Percentiles rank a stretch among this genome's conserved stretches.
phyloP scores from a whole-genome alignment of 2,329 filamentous ascomycete species.

The Calonectria pseudoreteaudii region DNA sequence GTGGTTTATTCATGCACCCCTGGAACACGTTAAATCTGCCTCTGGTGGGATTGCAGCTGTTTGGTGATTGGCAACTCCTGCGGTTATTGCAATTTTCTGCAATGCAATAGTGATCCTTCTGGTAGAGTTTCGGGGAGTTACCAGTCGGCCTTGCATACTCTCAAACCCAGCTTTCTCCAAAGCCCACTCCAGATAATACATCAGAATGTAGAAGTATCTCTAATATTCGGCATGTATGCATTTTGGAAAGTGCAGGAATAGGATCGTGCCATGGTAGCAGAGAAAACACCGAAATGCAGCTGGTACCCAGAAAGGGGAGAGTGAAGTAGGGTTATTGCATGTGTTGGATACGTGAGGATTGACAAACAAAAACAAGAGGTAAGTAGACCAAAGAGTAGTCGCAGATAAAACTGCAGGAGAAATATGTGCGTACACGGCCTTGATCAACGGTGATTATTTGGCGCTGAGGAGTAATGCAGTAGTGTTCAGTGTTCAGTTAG shows the following conservation, averaged over 20 bases:
- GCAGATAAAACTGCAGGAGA: neutral
- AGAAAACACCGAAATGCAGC: neutral
- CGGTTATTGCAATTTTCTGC: neutral
- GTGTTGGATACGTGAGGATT: neutral
- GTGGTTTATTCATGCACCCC: neutral
- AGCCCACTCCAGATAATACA: neutral
- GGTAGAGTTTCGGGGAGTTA: slow-evolving; percentile 22
- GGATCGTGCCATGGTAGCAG: neutral
- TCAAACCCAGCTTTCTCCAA: neutral
- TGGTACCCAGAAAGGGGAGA: neutral
- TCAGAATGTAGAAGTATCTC: neutral
- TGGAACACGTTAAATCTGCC: neutral
- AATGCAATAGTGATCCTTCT: slow-evolving; percentile 28
- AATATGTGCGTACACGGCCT: neutral
- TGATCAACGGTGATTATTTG: neutral
- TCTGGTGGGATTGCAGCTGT: neutral
- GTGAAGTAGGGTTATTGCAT: neutral
- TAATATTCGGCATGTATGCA: neutral
- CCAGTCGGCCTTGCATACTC: neutral
- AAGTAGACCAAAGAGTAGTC: neutral
- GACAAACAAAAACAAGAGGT: neutral
- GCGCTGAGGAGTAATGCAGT: neutral
- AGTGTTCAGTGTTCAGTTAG: slow-evolving; percentile 32
- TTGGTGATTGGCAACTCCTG: neutral
- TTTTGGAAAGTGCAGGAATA: neutral